These are phyloP conservation scores for Aethionema arabicum DNA, from an alignment of 345 rosid genomes.

Conservation along the genomic window DNA sequence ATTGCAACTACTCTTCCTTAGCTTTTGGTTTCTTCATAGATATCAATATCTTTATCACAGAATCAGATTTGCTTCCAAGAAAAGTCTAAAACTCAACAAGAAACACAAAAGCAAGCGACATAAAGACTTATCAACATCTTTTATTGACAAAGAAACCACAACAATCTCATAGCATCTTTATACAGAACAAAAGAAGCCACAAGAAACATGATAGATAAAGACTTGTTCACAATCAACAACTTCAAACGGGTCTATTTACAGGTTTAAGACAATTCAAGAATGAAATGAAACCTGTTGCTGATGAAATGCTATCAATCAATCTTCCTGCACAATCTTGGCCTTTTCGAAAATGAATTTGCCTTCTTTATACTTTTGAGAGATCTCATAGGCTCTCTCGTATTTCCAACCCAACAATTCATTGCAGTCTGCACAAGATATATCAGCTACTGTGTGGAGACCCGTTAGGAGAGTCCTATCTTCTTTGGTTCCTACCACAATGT, in stretches of 20 bases:
- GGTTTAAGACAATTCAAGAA: slow-evolving; percentile 11
- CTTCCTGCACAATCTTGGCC: slow-evolving; percentile 40
- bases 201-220: slow-evolving; percentile 24
- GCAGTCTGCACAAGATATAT: slow-evolving; percentile 41
- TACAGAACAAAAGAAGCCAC: slow-evolving; percentile 4
- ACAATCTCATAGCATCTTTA: slow-evolving; percentile 17
- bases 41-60: no score
- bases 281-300: neutral
- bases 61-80: no score
- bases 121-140: neutral
- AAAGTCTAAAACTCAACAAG: no score
- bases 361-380: slow-evolving; percentile 45
- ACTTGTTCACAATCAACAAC: slow-evolving; percentile 30
- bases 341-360: slow-evolving; percentile 48
- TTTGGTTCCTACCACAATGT: slow-evolving; percentile 38
- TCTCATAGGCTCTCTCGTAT: slow-evolving; percentile 46
- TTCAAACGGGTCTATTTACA: slow-evolving; percentile 13
- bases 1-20: no score
- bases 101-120: neutral
- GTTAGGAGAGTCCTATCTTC: slow-evolving; percentile 45
- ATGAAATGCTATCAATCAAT: slow-evolving; percentile 38
- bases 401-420: slow-evolving; percentile 45
- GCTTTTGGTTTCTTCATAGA: no score
- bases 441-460: slow-evolving; percentile 46
- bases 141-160: slow-evolving; percentile 18